Base-by-base conservation (phyloP, 1,139 yeast species). In the Kodamaea ohmeri region DNA sequence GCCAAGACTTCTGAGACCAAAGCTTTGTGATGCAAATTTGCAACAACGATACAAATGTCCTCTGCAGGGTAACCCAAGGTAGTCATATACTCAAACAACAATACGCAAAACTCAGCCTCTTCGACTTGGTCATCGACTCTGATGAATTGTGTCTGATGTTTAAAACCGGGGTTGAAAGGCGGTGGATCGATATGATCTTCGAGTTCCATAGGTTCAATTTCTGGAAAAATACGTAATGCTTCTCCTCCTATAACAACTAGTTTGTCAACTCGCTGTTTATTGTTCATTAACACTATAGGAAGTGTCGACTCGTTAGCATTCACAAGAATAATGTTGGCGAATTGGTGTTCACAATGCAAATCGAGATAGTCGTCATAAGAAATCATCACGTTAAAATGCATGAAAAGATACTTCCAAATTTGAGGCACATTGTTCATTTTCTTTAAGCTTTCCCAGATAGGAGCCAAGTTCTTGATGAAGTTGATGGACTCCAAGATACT, bases 71-170 rank as follows among this genome's bases (percentile, higher is more conserved):
- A 76, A 0, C 77, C 79, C 14, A 69, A 44, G 3, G 65, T 48
- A 17, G 72, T 51, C 72, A 80, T 59, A 47, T 74, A 77, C 52
- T 65, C 67, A 49, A 62, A 78, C 7, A 78, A 47, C 0, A 61
- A 58, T 7, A 75, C 75, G 11, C 73, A 62, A 44, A 61, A 74
- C 45, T 76, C 80, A 0, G 84, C 85, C 47, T 80, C 85, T 8
- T 65, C 72, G 8, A 73, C 47, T 42, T 63, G 69, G 18, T 33
- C 40, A 6, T 39, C 57, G 3, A 68, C 65, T 19, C 65, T 48
- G 15, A 78, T 55, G 22, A 67, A 54, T 48, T 77, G 81, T 12
- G 48, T 42, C 3, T 50, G 47, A 35, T 56, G 42, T 15, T 45
- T 44, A 36, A 78, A 58, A 0, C 82, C 83, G 1, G 76, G 62